A percentile compares a stretch with the other conserved stretches of the same genome.
phyloP scores from a whole-genome alignment of 2,329 filamentous ascomycete species.

The Lizonia empirigonia region DNA sequence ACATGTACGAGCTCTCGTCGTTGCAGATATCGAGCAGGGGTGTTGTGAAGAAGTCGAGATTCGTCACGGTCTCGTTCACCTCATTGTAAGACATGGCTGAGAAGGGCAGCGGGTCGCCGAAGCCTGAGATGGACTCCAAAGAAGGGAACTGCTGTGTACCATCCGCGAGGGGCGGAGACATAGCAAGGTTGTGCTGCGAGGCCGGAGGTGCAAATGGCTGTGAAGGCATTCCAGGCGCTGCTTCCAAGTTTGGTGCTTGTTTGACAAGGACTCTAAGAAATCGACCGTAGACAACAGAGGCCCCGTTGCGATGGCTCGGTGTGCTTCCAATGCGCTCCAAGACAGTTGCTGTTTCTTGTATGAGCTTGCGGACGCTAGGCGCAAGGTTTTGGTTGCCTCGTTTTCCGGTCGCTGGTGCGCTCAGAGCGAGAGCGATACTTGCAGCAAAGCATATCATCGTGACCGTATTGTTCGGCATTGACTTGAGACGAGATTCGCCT shows the following conservation, averaged over 20 bases:
- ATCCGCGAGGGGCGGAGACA: slow-evolving; percentile 9
- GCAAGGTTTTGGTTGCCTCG: slow-evolving; percentile 36
- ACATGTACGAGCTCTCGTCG: slow-evolving; percentile 50
- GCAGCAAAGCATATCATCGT: slow-evolving; percentile 78
- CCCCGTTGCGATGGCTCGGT: slow-evolving; percentile 69
- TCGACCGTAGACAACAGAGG: slow-evolving; percentile 65
- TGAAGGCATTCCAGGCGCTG: slow-evolving; percentile 8
- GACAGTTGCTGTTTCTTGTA: slow-evolving; percentile 71
- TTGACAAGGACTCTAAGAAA: slow-evolving; percentile 57
- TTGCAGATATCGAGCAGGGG: slow-evolving; percentile 64
- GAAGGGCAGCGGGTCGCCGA: slow-evolving; percentile 58
- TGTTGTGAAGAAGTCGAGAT: slow-evolving; percentile 64
- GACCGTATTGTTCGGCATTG: slow-evolving; percentile 79
- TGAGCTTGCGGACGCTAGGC: slow-evolving; percentile 43
- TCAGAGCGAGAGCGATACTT: slow-evolving; percentile 57
- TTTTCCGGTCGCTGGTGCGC: slow-evolving; percentile 32
- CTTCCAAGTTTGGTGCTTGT: slow-evolving; percentile 32
- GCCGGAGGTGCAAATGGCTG: slow-evolving; percentile 20
- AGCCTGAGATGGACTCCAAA: slow-evolving; percentile 22
- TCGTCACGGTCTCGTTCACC: slow-evolving; percentile 69
- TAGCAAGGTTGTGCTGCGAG: slow-evolving; percentile 4
- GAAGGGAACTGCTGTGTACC: slow-evolving; percentile 9
- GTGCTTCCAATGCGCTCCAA: slow-evolving; percentile 71
- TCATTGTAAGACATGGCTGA: slow-evolving; percentile 73
- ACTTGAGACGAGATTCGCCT: slow-evolving; percentile 70